Conservation (phyloP, 805 yeast species). For the Metschnikowia bowlesiae region DNA sequence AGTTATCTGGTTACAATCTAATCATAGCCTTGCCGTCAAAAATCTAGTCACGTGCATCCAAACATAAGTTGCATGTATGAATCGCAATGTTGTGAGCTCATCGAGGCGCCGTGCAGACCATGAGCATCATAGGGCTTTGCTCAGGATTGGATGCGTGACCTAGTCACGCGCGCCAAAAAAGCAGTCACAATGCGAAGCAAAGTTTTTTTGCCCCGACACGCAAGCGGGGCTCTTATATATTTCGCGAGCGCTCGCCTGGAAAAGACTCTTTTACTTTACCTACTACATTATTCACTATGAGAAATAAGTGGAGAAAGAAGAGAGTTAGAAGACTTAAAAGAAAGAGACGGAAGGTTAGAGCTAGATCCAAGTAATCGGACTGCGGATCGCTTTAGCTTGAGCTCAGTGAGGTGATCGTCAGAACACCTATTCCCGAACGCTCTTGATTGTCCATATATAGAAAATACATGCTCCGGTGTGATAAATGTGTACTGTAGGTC, state of each 20-base stretch:
- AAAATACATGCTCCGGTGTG: constrained; percentile 20
- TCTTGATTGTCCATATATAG: constrained; percentile 17
- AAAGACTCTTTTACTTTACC: constrained; percentile 15
- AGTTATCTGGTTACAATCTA: too few relatives aligned
- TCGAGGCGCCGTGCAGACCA: background rate
- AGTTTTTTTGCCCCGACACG: constrained; percentile 22
- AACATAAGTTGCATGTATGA: background rate
- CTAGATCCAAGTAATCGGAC: constrained; percentile 95
- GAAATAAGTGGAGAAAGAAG: constrained; percentile 99
- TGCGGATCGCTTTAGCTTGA: constrained; percentile 15
- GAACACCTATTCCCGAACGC: constrained; percentile 3
- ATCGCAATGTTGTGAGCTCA: background rate
- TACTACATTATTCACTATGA: constrained; percentile 50
- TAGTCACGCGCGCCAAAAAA: constrained; percentile 11
- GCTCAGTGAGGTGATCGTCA: constrained; percentile 5
- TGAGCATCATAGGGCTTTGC: background rate
- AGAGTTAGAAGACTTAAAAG: constrained; percentile 99
- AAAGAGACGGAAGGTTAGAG: constrained; percentile 99
- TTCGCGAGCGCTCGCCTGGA: constrained; percentile 20
- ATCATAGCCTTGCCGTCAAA: too few relatives aligned
- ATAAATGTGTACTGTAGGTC: background rate
- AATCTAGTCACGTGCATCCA: background rate
- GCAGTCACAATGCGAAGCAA: constrained; percentile 14
- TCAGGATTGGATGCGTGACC: background rate
- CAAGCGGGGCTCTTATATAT: constrained; percentile 17